Base-by-base conservation (phyloP, 805 yeast genomes). In the Jamesozyma rosinii region DNA sequence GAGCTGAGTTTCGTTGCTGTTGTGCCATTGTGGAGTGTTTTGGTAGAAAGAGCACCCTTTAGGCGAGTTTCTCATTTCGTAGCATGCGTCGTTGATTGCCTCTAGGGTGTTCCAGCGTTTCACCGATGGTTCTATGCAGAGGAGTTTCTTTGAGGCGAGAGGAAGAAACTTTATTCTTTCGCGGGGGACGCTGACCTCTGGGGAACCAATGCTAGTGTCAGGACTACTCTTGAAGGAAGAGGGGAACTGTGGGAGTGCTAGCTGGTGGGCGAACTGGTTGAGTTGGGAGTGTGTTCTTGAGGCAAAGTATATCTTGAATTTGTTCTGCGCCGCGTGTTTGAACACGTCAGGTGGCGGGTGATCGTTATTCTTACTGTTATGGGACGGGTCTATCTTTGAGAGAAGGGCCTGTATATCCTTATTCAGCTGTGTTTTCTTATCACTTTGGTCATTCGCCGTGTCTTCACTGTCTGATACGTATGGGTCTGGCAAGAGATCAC, bases 201-300 rank as follows among this genome's bases (percentile, higher is more conserved):
- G n/a, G 0, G 37, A 20, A 20, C 21, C 21, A 43, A 51, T 54
- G 9, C 45, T 42, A 8, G 21, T 32, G n/a, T n/a, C n/a, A n/a
- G n/a, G n/a, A n/a, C n/a, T n/a, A 15, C 13, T 5, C 4, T 44
- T 38, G 17, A 79, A 67, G 0, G 88, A 74, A 0, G 94, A 73
- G 2, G 83, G 81, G 44, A 86, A 81, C 0, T 64, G 48, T 0
- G 94, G 77, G 20, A 82, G 54, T 36, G 68, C 58, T 32, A 89
- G 62, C 52, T 90, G 96, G 14, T 76, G 73, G 0, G 87, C 76
- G 55, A 89, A 84, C 56, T 89, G 97, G 31, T 70, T 69, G 37
- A 89, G 66, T 58, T 89, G 97, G 0, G 96, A 85, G 55, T 89
- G 97, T 0, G 97, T 89, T 61, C 97, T 68, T 2, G 96, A 86